Percentiles rank a stretch among this genome's conserved stretches.
Conservation (phyloP, 805 yeast species). For the Candida montana region DNA sequence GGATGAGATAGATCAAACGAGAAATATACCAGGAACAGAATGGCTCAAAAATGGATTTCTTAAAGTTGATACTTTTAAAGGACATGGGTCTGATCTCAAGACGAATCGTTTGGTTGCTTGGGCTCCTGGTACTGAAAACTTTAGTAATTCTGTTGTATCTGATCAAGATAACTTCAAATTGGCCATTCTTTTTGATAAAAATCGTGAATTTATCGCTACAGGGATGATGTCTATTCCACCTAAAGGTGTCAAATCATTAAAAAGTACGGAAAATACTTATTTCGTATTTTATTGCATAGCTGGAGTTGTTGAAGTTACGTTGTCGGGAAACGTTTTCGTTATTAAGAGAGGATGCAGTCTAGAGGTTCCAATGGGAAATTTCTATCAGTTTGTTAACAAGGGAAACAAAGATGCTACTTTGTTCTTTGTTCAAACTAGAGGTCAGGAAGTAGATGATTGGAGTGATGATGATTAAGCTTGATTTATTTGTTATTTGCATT, state of each 20-base stretch:
- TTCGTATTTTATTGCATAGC: constrained; percentile 70
- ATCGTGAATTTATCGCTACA: constrained; percentile 60
- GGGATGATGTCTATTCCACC: constrained; percentile 67
- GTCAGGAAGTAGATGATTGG: constrained; percentile 22
- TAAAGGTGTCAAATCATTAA: constrained; percentile 54
- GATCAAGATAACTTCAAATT: constrained; percentile 52
- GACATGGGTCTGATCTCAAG: constrained; percentile 42
- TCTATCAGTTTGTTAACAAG: constrained; percentile 61
- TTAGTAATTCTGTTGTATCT: constrained; percentile 34
- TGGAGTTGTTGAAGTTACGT: constrained; percentile 65
- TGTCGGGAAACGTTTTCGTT: constrained; percentile 53
- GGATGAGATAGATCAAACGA: constrained; percentile 23
- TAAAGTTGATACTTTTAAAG: constrained; percentile 43
- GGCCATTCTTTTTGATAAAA: constrained; percentile 59
- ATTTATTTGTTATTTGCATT: neutral
- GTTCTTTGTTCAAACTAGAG: constrained; percentile 67
- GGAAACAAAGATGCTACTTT: constrained; percentile 54
- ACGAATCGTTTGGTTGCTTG: constrained; percentile 52
- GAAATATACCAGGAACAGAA: constrained; percentile 38
- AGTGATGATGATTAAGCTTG: constrained; percentile 14
- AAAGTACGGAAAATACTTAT: constrained; percentile 55
- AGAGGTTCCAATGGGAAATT: constrained; percentile 74
- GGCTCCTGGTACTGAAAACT: constrained; percentile 53
- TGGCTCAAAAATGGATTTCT: constrained; percentile 44
- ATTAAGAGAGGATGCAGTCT: constrained; percentile 72